Base-by-base conservation (phyloP, 2,329 filamentous ascomycete genomes). In the Helotiales sp. region DNA sequence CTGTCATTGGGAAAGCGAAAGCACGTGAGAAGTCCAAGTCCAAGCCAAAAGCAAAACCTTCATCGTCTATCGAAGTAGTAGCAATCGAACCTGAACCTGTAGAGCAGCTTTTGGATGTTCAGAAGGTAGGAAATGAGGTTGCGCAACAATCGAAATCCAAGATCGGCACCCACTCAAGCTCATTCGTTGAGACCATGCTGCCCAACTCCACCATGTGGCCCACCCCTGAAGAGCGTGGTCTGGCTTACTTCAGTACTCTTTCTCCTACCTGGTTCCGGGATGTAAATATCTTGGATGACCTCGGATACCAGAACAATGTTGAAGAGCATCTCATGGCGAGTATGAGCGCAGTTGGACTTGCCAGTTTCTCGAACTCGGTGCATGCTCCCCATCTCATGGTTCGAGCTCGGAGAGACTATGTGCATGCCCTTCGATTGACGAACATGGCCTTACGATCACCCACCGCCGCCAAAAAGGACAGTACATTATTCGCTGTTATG, bases 311-410 rank as follows among this genome's bases (percentile, higher is more conserved):
- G 9, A 48, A 59, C 3, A 42, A 46, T 19, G 59, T 73, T 10
- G 80, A 82, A 61, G 73, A 76, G 12, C 76, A 81, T 24, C 74
- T 81, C 22, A 76, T 79, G 15, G 57, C 65, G 1, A 79, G 79
- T 63, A 80, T 84, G 72, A 77, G 77, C 5, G 81, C 81, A 7
- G 81, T 84, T 3, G 81, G 81, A 12, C 72, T 84, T 9, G 77
- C 80, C 30, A 78, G 78, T 7, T 72, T 81, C 48, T 78, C 81
- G 9, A 76, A 79, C 63, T 70, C 57, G 5, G 48, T 57, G 5
- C 59, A 63, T 51, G 60, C 66, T 24, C 66, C 70, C 3, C 72
- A 76, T 19, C 73, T 79, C 5, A 76, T 81, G 70, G 73, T 74
- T 5, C 74, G 74, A 52, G 80, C 81, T 4, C 76, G 75, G 6